Percentiles rank a stretch among this genome's conserved stretches.
These are phyloP conservation scores for Penicillium bovifimosum DNA, from an alignment of 495 filamentous ascomycete species.

Conservation along the genomic window DNA sequence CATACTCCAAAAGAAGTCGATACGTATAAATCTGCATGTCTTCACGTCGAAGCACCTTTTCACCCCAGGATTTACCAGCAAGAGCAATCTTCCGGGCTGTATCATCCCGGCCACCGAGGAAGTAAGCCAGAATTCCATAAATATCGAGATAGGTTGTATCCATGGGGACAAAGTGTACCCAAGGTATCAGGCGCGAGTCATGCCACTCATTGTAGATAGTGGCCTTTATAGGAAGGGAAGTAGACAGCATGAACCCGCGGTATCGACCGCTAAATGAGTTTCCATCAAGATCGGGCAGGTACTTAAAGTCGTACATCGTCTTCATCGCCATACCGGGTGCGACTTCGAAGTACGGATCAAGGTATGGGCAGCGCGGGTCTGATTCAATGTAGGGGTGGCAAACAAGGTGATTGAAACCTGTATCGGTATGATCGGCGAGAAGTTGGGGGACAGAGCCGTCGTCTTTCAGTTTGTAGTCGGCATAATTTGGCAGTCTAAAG, in stretches of 20 bases:
- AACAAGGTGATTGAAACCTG: slow-evolving; percentile 13
- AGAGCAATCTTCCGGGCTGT: slow-evolving; percentile 39
- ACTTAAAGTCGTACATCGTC: slow-evolving; percentile 50
- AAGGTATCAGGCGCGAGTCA: slow-evolving; percentile 49
- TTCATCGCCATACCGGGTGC: slow-evolving; percentile 34
- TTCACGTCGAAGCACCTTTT: slow-evolving; percentile 29
- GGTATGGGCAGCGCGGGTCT: slow-evolving; percentile 45
- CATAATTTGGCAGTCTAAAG: slow-evolving; percentile 17
- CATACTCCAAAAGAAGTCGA: slow-evolving; percentile 40
- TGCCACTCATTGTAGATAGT: slow-evolving; percentile 55
- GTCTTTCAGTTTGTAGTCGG: slow-evolving; percentile 8
- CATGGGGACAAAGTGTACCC: slow-evolving; percentile 51
- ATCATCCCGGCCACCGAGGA: slow-evolving; percentile 30
- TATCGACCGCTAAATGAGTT: slow-evolving; percentile 50
- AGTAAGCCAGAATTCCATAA: slow-evolving; percentile 37
- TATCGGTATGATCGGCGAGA: slow-evolving; percentile 10
- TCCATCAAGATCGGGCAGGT: slow-evolving; percentile 50
- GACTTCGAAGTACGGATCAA: slow-evolving; percentile 40
- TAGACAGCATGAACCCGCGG: slow-evolving; percentile 42
- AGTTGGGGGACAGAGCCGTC: slow-evolving; percentile 6
- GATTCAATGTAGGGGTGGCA: slow-evolving; percentile 19
- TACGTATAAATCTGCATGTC: slow-evolving; percentile 41
- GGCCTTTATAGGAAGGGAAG: slow-evolving; percentile 42
- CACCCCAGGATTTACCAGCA: slow-evolving; percentile 38
- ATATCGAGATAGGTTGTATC: slow-evolving; percentile 37